phyloP scores from a whole-genome alignment of 2,329 filamentous ascomycete species.

The Ophiostoma himal-ulmi region DNA sequence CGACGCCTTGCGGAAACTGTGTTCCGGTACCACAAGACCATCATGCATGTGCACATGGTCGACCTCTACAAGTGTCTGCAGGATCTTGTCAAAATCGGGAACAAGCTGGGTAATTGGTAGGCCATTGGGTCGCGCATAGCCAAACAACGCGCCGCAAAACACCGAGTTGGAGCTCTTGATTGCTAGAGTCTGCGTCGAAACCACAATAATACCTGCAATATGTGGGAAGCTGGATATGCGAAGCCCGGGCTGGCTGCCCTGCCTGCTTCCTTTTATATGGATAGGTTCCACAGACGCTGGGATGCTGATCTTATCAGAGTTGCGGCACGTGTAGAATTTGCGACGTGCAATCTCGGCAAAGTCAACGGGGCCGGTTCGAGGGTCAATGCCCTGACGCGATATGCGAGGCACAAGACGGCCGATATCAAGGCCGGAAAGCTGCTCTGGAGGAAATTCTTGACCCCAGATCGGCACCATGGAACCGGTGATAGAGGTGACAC shows the following conservation, averaged over 20 bases:
- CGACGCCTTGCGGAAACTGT: conserved; percentile 85
- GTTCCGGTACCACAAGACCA: conserved; percentile 94
- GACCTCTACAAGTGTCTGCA: conserved; percentile 76
- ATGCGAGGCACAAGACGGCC: conserved; percentile 74
- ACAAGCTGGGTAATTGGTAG: conserved; percentile 73
- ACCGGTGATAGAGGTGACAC: conserved; percentile 64
- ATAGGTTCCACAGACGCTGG: conserved; percentile 69
- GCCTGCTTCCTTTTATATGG: conserved; percentile 4
- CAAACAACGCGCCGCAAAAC: conserved; percentile 88
- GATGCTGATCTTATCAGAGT: conserved; percentile 70
- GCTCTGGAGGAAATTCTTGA: conserved; percentile 58
- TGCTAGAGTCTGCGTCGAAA: conserved; percentile 69
- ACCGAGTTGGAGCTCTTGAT: conserved; percentile 93
- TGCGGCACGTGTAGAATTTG: conserved; percentile 79
- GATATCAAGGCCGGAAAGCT: conserved; percentile 65
- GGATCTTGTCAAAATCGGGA: conserved; percentile 77
- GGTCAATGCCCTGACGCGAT: conserved; percentile 67
- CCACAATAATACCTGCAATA: conserved; percentile 91
- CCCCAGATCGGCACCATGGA: conserved; percentile 85
- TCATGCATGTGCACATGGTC: conserved; percentile 79
- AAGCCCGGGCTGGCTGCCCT: conserved; percentile 55
- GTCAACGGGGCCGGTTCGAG: conserved; percentile 66
- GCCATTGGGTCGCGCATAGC: conserved; percentile 76
- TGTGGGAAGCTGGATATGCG: conserved; percentile 92
- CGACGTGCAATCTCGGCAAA: conserved; percentile 66